These are phyloP conservation scores for Aurifilum marmelostoma DNA, from an alignment of 2,329 filamentous ascomycete species.

Conservation along the genomic window DNA sequence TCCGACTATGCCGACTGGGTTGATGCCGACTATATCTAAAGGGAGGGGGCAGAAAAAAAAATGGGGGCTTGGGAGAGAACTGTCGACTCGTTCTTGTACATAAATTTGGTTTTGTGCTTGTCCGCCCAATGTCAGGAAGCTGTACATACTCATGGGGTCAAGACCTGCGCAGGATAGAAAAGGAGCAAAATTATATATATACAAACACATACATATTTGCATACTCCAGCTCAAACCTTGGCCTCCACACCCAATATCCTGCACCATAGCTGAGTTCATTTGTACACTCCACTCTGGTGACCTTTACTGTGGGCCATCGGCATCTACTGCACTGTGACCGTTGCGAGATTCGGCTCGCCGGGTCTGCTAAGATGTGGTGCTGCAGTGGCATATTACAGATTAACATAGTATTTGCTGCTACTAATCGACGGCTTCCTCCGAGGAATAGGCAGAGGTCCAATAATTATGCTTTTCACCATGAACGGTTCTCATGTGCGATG, in stretches of 20 bases:
- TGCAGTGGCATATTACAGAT: neutral
- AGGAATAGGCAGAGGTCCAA: neutral
- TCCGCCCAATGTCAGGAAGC: neutral
- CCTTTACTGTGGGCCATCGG: neutral
- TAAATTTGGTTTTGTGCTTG: conserved; percentile 1
- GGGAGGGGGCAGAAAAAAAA: no score
- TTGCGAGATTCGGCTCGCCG: neutral
- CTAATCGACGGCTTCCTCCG: neutral
- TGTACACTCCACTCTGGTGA: neutral
- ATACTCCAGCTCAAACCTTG: neutral
- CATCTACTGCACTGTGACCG: no score
- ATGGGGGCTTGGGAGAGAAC: neutral
- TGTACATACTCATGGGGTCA: conserved; percentile 15
- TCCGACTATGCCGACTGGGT: conserved; percentile 28
- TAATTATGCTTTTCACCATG: neutral
- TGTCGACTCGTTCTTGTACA: conserved; percentile 13
- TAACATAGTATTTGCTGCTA: neutral
- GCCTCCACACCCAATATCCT: neutral
- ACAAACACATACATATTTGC: neutral
- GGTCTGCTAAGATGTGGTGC: neutral
- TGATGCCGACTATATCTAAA: conserved; percentile 26
- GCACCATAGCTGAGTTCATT: neutral
- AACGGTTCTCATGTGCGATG: neutral
- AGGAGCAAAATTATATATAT: no score
- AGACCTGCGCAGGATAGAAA: neutral